Conservation (phyloP, 495 filamentous ascomycete species). For the Neurospora pannonica region DNA sequence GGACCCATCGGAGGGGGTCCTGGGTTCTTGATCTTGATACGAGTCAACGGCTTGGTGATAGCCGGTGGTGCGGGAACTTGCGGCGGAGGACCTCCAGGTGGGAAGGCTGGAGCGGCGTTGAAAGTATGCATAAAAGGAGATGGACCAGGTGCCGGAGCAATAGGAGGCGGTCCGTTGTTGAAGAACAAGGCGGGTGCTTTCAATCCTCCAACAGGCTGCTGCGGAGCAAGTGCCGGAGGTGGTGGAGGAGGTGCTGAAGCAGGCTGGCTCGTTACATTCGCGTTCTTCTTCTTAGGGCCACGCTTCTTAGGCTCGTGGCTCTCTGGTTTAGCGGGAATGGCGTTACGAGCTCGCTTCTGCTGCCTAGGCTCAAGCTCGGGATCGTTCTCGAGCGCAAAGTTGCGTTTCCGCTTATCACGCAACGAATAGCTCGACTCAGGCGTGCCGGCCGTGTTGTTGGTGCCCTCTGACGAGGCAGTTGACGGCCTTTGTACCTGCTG, state of each 20-base stretch:
- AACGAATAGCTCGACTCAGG: constrained; percentile 26
- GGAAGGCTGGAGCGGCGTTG: constrained; percentile 13
- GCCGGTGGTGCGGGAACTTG: constrained; percentile 15
- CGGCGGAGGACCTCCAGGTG: constrained; percentile 7
- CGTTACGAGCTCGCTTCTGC: constrained; percentile 11
- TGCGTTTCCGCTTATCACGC: constrained; percentile 28
- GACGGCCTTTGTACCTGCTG: constrained; percentile 24
- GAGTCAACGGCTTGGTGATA: constrained; percentile 24
- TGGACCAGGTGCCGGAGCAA: constrained; percentile 12
- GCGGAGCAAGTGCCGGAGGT: constrained; percentile 7
- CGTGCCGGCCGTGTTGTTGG: constrained; percentile 19
- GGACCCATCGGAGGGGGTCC: neutral
- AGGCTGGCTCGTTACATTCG: constrained; percentile 7
- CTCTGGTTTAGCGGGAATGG: constrained; percentile 3
- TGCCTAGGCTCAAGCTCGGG: constrained; percentile 18
- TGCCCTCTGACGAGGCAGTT: constrained; percentile 21
- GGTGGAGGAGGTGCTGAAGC: constrained; percentile 13
- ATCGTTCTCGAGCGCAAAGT: constrained; percentile 28
- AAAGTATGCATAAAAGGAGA: constrained; percentile 20
- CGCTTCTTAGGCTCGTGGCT: constrained; percentile 11
- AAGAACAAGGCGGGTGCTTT: constrained; percentile 14
- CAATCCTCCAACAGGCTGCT: constrained; percentile 8
- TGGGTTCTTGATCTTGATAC: constrained; percentile 22
- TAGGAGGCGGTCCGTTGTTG: constrained; percentile 7
- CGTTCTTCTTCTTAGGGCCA: constrained; percentile 9